phyloP scores from a whole-genome alignment of 2,329 filamentous ascomycete species.

The Xylariaceae sp. region DNA sequence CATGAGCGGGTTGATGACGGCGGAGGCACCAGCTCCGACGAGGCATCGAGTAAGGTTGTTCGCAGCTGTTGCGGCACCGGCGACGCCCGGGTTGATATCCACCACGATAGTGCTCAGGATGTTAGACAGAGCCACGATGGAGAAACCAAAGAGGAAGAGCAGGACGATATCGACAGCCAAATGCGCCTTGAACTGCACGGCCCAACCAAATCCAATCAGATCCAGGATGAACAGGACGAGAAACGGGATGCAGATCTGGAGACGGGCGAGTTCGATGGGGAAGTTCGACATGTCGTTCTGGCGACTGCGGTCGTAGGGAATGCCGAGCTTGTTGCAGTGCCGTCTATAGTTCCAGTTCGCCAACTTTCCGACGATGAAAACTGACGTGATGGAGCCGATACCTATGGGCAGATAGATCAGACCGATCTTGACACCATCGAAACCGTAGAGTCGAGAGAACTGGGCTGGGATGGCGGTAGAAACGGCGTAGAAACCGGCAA shows the following conservation, averaged over 20 bases:
- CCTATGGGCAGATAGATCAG: conserved; percentile 37
- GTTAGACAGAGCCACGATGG: conserved; percentile 40
- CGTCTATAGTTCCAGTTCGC: conserved; percentile 58
- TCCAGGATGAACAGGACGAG: conserved; percentile 40
- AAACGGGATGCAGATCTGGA: conserved; percentile 36
- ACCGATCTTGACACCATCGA: conserved; percentile 45
- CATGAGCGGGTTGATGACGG: conserved; percentile 39
- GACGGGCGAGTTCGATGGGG: conserved; percentile 33
- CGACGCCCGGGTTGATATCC: conserved; percentile 40
- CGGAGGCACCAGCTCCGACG: conserved; percentile 40
- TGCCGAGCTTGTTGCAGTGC: conserved; percentile 43
- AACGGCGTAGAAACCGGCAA: conserved; percentile 35
- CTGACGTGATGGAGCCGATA: conserved; percentile 34
- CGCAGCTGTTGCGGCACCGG: conserved; percentile 40
- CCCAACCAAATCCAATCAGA: conserved; percentile 37
- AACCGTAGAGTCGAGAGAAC: conserved; percentile 44
- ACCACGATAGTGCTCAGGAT: conserved; percentile 39
- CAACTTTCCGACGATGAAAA: conserved; percentile 39
- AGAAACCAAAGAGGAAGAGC: conserved; percentile 34
- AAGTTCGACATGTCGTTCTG: conserved; percentile 34
- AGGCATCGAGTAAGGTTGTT: conserved; percentile 43
- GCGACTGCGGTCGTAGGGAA: conserved; percentile 45
- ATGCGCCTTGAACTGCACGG: conserved; percentile 29
- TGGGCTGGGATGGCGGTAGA: conserved; percentile 31
- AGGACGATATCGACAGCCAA: conserved; percentile 35